Conservation (phyloP, 331 rosid genomes). For the Cucumis variabilis region DNA sequence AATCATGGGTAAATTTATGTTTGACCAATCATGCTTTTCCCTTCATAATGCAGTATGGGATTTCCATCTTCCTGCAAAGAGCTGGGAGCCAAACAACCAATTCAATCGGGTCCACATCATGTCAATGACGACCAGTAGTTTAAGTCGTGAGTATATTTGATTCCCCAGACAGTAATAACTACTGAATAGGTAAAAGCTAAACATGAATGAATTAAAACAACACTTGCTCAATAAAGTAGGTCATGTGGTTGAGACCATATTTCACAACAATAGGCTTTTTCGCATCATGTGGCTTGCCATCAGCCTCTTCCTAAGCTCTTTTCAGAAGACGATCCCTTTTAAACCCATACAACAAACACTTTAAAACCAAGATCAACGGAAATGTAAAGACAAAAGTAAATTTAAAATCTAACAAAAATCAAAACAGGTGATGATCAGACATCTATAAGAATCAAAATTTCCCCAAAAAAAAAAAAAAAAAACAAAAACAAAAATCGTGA, state of each 20-base stretch:
- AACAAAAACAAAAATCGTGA: not conserved
- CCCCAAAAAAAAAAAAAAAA: not conserved
- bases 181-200: not conserved
- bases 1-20: not conserved
- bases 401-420: not conserved
- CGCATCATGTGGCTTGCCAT: slow-evolving; percentile 65
- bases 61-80: slow-evolving; percentile 92
- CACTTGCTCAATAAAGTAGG: slow-evolving; percentile 83
- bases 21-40: slow-evolving; percentile 89
- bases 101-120: slow-evolving; percentile 93
- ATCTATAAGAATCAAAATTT: not conserved
- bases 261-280: slow-evolving; percentile 83
- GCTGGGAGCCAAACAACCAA: slow-evolving; percentile 95
- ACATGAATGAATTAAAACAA: not conserved
- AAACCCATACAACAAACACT: not conserved
- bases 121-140: slow-evolving; percentile 69
- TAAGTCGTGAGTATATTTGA: no score
- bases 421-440: not conserved
- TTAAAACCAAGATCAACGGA: not conserved
- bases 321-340: slow-evolving; percentile 74
- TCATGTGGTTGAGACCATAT: slow-evolving; percentile 85
- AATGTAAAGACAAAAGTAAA: not conserved
- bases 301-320: slow-evolving; percentile 84
- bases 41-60: slow-evolving; percentile 88
- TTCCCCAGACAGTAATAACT: not conserved